Conservation (phyloP, 768 basidiomycete genomes). For the Kwoniella europaea region DNA sequence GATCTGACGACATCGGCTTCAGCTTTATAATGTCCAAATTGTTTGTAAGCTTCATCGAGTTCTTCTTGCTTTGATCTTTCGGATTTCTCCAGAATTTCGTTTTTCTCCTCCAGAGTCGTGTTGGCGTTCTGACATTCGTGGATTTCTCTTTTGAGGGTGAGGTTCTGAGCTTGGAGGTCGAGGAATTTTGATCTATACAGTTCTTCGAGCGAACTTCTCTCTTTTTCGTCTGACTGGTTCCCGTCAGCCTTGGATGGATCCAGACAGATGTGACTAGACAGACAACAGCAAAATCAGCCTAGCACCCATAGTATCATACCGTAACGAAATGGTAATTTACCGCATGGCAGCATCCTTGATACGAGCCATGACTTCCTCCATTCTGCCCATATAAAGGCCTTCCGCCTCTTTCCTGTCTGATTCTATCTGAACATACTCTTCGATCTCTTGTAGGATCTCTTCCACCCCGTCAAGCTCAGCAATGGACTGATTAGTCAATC, state of each 20-base stretch:
- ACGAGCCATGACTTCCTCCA: constrained; percentile 34
- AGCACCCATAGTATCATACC: background rate
- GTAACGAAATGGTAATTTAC: background rate
- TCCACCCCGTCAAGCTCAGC: background rate
- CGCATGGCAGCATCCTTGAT: constrained; percentile 3
- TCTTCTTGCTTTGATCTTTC: background rate
- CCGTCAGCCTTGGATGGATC: background rate
- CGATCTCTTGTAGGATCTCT: background rate
- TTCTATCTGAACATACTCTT: background rate
- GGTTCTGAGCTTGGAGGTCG: background rate
- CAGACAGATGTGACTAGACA: background rate
- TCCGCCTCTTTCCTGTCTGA: constrained; percentile 16
- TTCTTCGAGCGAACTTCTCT: background rate
- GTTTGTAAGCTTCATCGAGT: constrained; percentile 9
- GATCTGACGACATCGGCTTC: constrained; percentile 2
- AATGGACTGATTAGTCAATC: background rate
- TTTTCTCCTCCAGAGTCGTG: background rate
- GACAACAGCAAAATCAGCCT: background rate
- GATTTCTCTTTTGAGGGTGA: background rate
- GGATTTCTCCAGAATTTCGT: background rate
- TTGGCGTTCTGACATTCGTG: background rate
- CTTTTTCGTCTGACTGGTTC: background rate
- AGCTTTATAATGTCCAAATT: constrained; percentile 1
- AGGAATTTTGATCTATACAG: background rate
- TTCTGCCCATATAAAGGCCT: constrained; percentile 22